Percentiles rank a stretch among this genome's conserved stretches.
These are phyloP conservation scores for Aspergillus steynii DNA, from an alignment of 495 filamentous ascomycete species.

Conservation along the genomic window DNA sequence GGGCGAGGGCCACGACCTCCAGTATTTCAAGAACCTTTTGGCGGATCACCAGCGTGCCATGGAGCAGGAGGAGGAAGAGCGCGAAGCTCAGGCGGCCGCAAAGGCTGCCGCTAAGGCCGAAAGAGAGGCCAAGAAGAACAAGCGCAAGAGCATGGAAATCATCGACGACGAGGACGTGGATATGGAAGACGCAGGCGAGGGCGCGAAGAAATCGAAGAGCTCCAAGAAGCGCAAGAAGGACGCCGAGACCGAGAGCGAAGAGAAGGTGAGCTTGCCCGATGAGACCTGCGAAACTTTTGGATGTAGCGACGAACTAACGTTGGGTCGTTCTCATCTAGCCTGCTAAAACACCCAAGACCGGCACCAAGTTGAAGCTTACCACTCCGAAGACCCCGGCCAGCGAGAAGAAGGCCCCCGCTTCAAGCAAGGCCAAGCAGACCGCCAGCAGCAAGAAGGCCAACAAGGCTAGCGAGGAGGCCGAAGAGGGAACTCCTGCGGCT, in stretches of 20 bases:
- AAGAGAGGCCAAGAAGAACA: constrained; percentile 60
- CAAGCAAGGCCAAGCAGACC: constrained; percentile 61
- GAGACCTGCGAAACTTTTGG: neutral
- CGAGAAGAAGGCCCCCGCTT: constrained; percentile 53
- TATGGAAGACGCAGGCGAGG: constrained; percentile 68
- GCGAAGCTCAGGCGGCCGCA: constrained; percentile 56
- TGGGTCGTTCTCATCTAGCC: constrained; percentile 29
- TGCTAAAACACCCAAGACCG: constrained; percentile 61
- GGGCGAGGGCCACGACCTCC: constrained; percentile 65
- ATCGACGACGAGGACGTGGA: constrained; percentile 67
- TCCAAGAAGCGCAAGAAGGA: constrained; percentile 71
- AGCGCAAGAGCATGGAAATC: constrained; percentile 59
- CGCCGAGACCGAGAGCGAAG: constrained; percentile 57
- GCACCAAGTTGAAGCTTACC: constrained; percentile 54
- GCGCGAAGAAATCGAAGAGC: constrained; percentile 53
- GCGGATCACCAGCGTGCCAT: constrained; percentile 57
- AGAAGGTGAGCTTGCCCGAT: constrained; percentile 21
- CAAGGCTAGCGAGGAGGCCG: constrained; percentile 48
- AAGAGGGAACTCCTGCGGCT: constrained; percentile 39
- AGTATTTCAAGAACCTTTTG: constrained; percentile 76
- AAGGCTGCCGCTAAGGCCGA: constrained; percentile 62
- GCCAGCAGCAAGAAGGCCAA: constrained; percentile 36
- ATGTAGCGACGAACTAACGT: constrained; percentile 9
- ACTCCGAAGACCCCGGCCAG: constrained; percentile 52
- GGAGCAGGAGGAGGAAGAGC: constrained; percentile 62